Evolutionary conservation across 192 early-diverging fungal genomes (phyloP).

Genomic region (Phlyctochytrium bullatum): DNA sequence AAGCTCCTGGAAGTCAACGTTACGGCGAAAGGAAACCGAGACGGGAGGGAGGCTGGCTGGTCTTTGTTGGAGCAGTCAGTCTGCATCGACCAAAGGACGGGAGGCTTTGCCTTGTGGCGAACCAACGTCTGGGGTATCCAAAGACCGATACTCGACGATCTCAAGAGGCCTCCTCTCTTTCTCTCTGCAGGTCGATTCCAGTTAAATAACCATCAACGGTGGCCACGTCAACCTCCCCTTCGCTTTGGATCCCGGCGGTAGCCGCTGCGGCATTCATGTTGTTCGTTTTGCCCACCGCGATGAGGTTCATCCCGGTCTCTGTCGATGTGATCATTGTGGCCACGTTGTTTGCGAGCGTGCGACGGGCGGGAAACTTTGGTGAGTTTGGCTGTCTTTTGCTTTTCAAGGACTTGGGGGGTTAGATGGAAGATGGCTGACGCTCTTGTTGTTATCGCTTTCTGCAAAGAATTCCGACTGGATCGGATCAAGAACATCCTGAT

Average conservation of each 20-base stretch:
- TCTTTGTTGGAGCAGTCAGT: too few relatives aligned
- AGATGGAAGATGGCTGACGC: not conserved
- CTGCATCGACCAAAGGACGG: too few relatives aligned
- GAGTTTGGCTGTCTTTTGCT: not conserved
- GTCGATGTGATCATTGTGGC: slow-evolving; percentile 22
- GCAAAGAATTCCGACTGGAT: slow-evolving; percentile 24
- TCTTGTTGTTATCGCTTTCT: not conserved
- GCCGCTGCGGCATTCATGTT: not conserved
- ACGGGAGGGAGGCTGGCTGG: too few relatives aligned
- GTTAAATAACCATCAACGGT: not conserved
- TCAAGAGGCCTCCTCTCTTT: too few relatives aligned
- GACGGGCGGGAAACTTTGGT: slow-evolving; percentile 17
- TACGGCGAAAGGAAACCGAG: too few relatives aligned
- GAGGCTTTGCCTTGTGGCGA: too few relatives aligned
- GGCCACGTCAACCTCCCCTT: not conserved
- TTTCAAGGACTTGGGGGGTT: too few relatives aligned
- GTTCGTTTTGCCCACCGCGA: slow-evolving; percentile 5
- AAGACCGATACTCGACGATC: too few relatives aligned
- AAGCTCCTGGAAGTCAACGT: too few relatives aligned
- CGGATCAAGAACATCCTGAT: slow-evolving; percentile 17
- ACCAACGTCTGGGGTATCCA: not conserved
- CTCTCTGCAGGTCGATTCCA: not conserved
- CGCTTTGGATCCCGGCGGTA: not conserved
- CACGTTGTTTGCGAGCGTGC: slow-evolving; percentile 17
- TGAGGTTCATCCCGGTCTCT: slow-evolving; percentile 28